These are phyloP conservation scores for Picea abies DNA, from an alignment of 83 land plant species.

Conservation along the genomic window DNA sequence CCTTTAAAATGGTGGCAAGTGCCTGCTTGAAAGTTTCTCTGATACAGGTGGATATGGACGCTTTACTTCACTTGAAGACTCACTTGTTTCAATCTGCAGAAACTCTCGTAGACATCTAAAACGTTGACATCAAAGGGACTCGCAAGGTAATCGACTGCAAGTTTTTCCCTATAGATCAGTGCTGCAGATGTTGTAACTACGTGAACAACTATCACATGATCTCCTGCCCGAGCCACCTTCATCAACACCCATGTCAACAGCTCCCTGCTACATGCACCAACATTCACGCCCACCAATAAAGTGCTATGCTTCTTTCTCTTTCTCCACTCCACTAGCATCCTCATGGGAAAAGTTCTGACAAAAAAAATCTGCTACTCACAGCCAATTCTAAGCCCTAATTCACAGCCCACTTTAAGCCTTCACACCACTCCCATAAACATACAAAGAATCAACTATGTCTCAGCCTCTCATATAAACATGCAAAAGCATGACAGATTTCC, in stretches of 20 bases:
- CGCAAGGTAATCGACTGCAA: background rate
- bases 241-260: constrained; percentile 23
- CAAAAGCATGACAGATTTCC: too few relatives aligned
- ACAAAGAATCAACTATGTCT: too few relatives aligned
- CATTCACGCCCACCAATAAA: constrained; percentile 20
- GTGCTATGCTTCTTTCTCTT: background rate
- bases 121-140: constrained; percentile 7
- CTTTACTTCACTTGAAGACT: too few relatives aligned
- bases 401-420: too few relatives aligned
- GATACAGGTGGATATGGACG: too few relatives aligned
- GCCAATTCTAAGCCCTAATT: too few relatives aligned
- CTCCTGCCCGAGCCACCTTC: constrained; percentile 24
- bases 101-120: constrained; percentile 62
- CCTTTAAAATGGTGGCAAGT: constrained; percentile 44
- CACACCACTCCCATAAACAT: too few relatives aligned
- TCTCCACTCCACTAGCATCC: background rate
- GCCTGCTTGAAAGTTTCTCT: constrained; percentile 36
- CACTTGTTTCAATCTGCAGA: constrained; percentile 68
- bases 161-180: background rate
- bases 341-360: too few relatives aligned
- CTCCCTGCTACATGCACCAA: constrained; percentile 15
- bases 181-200: constrained; percentile 12
- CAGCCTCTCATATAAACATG: too few relatives aligned
- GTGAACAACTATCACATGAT: constrained; percentile 27
- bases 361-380: too few relatives aligned